A percentile compares a stretch with the other conserved stretches of the same genome.
Evolutionary conservation across 2,329 filamentous ascomycete genomes (phyloP).

Genomic region (Xylariaceae sp.): DNA sequence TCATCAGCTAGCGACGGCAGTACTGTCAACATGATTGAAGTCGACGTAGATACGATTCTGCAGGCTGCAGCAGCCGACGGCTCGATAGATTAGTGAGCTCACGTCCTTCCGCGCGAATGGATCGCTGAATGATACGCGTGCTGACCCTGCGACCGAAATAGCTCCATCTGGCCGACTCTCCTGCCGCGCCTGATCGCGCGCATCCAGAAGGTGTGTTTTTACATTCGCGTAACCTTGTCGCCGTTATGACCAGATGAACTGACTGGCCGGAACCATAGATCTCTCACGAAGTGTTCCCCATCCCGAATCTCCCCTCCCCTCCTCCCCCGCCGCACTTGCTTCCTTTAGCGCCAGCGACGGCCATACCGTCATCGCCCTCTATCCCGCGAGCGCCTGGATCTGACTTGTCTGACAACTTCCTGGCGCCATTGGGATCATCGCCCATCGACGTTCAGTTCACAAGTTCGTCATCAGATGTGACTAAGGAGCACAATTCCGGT

Average conservation of each 20-base stretch:
- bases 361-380: conserved; percentile 28
- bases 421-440: conserved; percentile 44
- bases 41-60: conserved; percentile 50
- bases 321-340: conserved; percentile 15
- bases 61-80: conserved; percentile 46
- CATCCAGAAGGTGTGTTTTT: conserved; percentile 47
- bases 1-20: background rate
- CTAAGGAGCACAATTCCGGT: conserved; percentile 59
- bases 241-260: background rate
- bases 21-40: conserved; percentile 43
- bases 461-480: conserved; percentile 49
- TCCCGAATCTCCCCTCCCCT: conserved; percentile 52
- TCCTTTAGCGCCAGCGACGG: conserved; percentile 15
- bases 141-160: conserved; percentile 23
- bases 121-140: background rate
- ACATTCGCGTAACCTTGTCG: conserved; percentile 11
- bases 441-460: conserved; percentile 34
- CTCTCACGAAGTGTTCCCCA: conserved; percentile 67
- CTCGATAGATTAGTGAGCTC: conserved; percentile 54
- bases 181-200: conserved; percentile 35
- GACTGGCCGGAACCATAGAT: conserved; percentile 49
- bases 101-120: conserved; percentile 20
- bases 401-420: conserved; percentile 37
- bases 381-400: conserved; percentile 34
- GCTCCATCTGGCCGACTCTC: conserved; percentile 36